Evolutionary conservation across 1,284 basidiomycete genomes (phyloP), one percentile per base, ranked within the genome.

Genomic region (Trametes polyzona): DNA sequence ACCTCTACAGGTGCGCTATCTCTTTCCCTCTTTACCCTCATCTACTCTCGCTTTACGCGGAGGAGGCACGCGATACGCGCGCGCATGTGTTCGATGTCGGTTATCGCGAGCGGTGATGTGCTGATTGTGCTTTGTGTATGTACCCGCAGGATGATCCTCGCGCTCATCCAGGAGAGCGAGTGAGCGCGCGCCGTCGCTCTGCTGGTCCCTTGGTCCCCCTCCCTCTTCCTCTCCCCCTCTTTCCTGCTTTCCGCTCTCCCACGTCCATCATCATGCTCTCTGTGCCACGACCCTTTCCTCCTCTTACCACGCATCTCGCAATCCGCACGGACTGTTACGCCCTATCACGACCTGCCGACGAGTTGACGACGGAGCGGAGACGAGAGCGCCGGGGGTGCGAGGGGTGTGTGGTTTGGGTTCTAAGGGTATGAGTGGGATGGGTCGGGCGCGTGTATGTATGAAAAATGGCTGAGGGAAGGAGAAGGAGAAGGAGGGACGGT

Each of bases 1-100:
- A 96, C 72, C 87, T 97, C 67, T 98, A 97, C 76, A 84, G 93
- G 92, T 94, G 67, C 65, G 91, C 57, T 4, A 12, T 23, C 24
- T 4, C 16, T 32, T 26, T 23, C 30, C 44, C 4, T 17, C 9
- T n/a, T 17, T 30, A 4, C 41, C 41, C 24, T 2, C 12, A 16
- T 10, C 24, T 2, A 10, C 17, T 48, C 19, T 21, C 23, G 36
- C n/a, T 9, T 3, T 37, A 33, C 17, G 19, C 33, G n/a, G n/a
- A n/a, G n/a, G n/a, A 21, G 43, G 8, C 17, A 17, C 19, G 30
- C 4, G n/a, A n/a, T n/a, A n/a, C 9, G 43, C 17, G 8, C 17
- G 44, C 26, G 16, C 5, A n/a, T 27, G 16, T n/a, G 14, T 26
- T n/a, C n/a, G 14, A 7, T 11, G 26, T 8, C 17, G 10, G 24